Conservation (phyloP, 2,329 filamentous ascomycete genomes). For the Ceratocystis albifundus region DNA sequence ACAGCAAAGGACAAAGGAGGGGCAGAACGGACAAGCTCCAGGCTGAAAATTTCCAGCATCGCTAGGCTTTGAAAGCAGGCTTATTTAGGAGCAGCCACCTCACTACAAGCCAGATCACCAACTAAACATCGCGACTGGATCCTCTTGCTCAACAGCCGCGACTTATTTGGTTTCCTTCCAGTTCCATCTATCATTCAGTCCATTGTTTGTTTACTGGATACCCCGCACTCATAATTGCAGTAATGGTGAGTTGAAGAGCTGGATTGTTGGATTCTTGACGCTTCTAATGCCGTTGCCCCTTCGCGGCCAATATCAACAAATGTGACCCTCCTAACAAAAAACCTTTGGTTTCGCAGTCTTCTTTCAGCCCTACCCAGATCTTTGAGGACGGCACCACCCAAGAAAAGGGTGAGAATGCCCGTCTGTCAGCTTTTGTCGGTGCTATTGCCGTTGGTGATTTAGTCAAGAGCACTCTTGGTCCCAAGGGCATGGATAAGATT, state of each 20-base stretch:
- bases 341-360: constrained; percentile 28
- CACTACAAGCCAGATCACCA: constrained; percentile 22
- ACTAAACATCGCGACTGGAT: constrained; percentile 18
- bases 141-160: constrained; percentile 16
- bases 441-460: constrained; percentile 95
- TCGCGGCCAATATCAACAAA: constrained; percentile 9
- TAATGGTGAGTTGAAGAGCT: constrained; percentile 17
- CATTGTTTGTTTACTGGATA: constrained; percentile 14
- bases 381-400: constrained; percentile 94
- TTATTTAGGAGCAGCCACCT: constrained; percentile 18
- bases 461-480: constrained; percentile 92
- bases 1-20: constrained; percentile 8
- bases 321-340: constrained; percentile 21
- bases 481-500: constrained; percentile 99
- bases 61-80: constrained; percentile 11
- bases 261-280: neutral
- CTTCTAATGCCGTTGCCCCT: neutral
- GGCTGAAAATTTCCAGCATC: constrained; percentile 23
- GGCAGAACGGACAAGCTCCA: constrained; percentile 14
- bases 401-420: constrained; percentile 98
- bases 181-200: neutral
- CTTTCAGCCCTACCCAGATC: constrained; percentile 88
- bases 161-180: constrained; percentile 9
- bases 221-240: constrained; percentile 16
- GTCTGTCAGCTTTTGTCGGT: constrained; percentile 94